Conservation (phyloP, 192 early-diverging fungal species). For the Coemansia sp. region DNA sequence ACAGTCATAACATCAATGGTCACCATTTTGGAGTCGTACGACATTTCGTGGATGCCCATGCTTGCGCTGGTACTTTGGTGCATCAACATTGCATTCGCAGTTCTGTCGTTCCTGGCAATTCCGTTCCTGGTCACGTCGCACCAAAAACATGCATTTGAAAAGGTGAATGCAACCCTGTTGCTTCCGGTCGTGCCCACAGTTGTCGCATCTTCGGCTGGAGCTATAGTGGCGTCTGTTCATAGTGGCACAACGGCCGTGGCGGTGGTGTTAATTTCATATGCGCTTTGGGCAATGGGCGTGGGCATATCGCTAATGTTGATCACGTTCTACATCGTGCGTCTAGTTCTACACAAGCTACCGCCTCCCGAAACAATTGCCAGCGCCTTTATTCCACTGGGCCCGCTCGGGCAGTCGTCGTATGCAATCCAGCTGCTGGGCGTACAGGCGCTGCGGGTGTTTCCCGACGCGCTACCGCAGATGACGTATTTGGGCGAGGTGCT, state of each 20-base stretch:
- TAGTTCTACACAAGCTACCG: slow-evolving; percentile 54
- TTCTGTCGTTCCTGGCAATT: slow-evolving; percentile 35
- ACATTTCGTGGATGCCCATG: slow-evolving; percentile 33
- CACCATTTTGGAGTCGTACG: slow-evolving; percentile 22
- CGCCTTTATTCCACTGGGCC: slow-evolving; percentile 58
- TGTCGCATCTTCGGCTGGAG: slow-evolving; percentile 53
- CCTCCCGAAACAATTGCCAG: slow-evolving; percentile 57
- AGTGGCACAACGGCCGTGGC: slow-evolving; percentile 15
- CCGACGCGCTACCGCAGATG: slow-evolving; percentile 27
- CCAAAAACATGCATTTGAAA: slow-evolving; percentile 50
- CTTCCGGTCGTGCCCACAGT: slow-evolving; percentile 58
- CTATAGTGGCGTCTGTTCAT: slow-evolving; percentile 27
- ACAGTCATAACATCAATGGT: slow-evolving; percentile 45
- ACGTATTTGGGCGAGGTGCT: slow-evolving; percentile 33
- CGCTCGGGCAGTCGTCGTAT: slow-evolving; percentile 56
- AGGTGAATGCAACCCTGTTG: slow-evolving; percentile 52
- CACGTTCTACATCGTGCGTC: slow-evolving; percentile 54
- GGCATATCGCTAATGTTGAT: slow-evolving; percentile 46
- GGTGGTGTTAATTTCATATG: slow-evolving; percentile 48
- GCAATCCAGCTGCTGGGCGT: slow-evolving; percentile 54
- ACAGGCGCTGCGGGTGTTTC: slow-evolving; percentile 34
- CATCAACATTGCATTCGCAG: slow-evolving; percentile 42
- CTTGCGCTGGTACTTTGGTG: slow-evolving; percentile 54
- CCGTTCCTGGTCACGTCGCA: slow-evolving; percentile 47
- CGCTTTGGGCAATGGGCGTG: slow-evolving; percentile 57